phyloP scores from a whole-genome alignment of 1,284 basidiomycete species.

The Coriolopsis trogii region DNA sequence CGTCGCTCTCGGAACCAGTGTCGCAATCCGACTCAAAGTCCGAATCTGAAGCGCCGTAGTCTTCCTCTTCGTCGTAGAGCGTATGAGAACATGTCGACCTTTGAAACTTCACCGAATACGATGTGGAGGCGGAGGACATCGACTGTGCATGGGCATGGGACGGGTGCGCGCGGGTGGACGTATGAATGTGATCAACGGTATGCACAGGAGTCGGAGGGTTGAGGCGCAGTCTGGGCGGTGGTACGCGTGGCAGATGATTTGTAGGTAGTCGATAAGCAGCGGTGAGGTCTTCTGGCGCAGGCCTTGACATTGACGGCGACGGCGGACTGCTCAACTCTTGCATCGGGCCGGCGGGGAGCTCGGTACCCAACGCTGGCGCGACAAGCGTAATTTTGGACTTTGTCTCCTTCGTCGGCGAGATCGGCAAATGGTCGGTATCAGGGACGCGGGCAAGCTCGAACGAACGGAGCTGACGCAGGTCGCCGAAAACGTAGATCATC shows the following conservation, averaged over 20 bases:
- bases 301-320: not conserved
- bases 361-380: not conserved
- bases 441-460: slow-evolving; percentile 72
- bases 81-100: slow-evolving; percentile 4
- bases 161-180: slow-evolving; percentile 6
- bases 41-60: slow-evolving; percentile 10
- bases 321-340: no score
- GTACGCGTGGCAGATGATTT: slow-evolving; percentile 2
- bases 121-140: slow-evolving; percentile 11
- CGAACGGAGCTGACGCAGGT: slow-evolving; percentile 74
- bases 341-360: not conserved
- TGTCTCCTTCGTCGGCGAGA: slow-evolving; percentile 25
- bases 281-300: not conserved
- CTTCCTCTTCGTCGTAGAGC: slow-evolving; percentile 14
- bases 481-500: slow-evolving; percentile 81
- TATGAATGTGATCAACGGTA: slow-evolving; percentile 8
- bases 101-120: slow-evolving; percentile 7
- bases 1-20: slow-evolving; percentile 11
- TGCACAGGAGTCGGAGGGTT: slow-evolving; percentile 14
- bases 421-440: slow-evolving; percentile 45
- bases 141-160: slow-evolving; percentile 9
- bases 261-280: slow-evolving; percentile 5
- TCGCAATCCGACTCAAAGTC: slow-evolving; percentile 19
- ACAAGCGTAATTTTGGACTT: slow-evolving; percentile 1
- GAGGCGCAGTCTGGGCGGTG: slow-evolving; percentile 20